A percentile compares a stretch with the other conserved stretches of the same genome.
Evolutionary conservation across 1,284 basidiomycete genomes (phyloP).

Genomic region (Schizopora paradoxa): DNA sequence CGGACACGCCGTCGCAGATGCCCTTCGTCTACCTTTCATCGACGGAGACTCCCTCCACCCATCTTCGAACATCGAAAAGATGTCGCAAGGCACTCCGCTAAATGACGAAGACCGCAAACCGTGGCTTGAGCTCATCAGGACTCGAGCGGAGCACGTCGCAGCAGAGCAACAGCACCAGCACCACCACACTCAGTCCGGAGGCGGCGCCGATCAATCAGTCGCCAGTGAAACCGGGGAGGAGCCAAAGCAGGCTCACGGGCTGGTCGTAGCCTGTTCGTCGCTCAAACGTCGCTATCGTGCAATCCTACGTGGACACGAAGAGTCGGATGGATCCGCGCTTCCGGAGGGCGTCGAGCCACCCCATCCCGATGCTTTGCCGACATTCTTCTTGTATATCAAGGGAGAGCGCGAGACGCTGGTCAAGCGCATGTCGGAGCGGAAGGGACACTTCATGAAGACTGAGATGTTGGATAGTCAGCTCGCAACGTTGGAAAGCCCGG

Average conservation of each 20-base stretch:
- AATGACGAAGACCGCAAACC: conserved; percentile 81
- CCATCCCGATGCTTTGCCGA: conserved; percentile 38
- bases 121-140: conserved; percentile 77
- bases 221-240: conserved; percentile 14
- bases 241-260: conserved; percentile 38
- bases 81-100: conserved; percentile 76
- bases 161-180: conserved; percentile 34
- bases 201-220: conserved; percentile 18
- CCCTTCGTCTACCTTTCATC: conserved; percentile 68
- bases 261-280: conserved; percentile 85
- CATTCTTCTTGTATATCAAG: conserved; percentile 82
- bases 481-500: conserved; percentile 71
- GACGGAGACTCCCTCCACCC: conserved; percentile 93
- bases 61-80: conserved; percentile 79
- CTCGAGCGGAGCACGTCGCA: conserved; percentile 52
- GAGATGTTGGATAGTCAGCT: conserved; percentile 86
- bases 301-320: conserved; percentile 60
- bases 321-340: conserved; percentile 23
- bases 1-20: conserved; percentile 57
- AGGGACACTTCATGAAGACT: conserved; percentile 88
- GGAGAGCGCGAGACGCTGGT: conserved; percentile 60
- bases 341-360: conserved; percentile 24
- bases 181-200: conserved; percentile 19
- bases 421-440: conserved; percentile 65
- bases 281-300: conserved; percentile 80